phyloP scores from a whole-genome alignment of 2,329 filamentous ascomycete species.

The Dryadomyces sulphureus region DNA sequence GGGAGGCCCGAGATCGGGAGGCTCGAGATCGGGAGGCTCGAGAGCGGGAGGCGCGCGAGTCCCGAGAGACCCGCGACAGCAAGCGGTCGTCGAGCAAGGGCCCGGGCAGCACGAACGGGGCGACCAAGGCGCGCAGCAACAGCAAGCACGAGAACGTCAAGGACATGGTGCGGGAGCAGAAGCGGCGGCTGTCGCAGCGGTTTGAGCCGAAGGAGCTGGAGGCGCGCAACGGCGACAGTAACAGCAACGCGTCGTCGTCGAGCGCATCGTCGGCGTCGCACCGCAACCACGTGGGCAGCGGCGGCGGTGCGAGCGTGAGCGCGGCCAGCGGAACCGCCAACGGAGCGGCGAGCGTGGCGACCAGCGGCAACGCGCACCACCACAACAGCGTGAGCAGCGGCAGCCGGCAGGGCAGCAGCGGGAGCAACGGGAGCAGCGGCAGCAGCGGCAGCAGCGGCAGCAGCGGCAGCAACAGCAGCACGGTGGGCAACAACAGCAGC shows the following conservation, averaged over 20 bases:
- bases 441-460: slow-evolving; percentile 11
- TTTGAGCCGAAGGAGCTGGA: slow-evolving; percentile 12
- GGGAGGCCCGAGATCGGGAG: neutral
- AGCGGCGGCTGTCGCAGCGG: slow-evolving; percentile 17
- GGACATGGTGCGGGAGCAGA: slow-evolving; percentile 13
- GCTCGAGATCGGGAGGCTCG: neutral
- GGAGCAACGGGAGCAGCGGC: slow-evolving; percentile 7
- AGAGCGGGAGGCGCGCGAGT: neutral
- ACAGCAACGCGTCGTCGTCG: neutral
- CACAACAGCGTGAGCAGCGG: neutral
- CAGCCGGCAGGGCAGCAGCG: slow-evolving; percentile 1
- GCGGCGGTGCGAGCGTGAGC: neutral
- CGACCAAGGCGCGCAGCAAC: slow-evolving; percentile 2
- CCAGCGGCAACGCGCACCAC: neutral
- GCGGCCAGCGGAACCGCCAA: neutral
- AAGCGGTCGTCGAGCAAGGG: neutral
- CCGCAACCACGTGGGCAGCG: neutral
- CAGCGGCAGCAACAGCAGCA: slow-evolving; percentile 14
- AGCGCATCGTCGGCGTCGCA: neutral
- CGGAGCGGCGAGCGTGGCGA: neutral
- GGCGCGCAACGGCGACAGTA: neutral
- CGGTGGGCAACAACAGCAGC: slow-evolving; percentile 3
- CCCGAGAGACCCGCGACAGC: neutral
- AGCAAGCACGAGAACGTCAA: slow-evolving; percentile 2
- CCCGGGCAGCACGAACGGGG: slow-evolving; percentile 10